Percentiles rank a stretch among this genome's conserved stretches.
phyloP scores from a whole-genome alignment of 345 rosid species.

The Eucalyptus rudis region DNA sequence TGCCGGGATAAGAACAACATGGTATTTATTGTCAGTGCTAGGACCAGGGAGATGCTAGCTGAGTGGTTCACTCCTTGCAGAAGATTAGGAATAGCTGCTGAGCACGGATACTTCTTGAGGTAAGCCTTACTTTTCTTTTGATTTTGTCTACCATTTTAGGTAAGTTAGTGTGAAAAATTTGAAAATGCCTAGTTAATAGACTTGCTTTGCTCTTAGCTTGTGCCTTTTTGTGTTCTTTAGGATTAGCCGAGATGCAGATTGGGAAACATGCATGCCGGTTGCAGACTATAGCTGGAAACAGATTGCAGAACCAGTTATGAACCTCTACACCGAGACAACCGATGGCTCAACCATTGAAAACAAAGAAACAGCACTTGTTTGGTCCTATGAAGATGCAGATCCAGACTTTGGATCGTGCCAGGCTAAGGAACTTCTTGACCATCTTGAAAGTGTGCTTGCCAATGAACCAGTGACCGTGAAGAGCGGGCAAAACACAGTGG shows the following conservation, averaged over 20 bases:
- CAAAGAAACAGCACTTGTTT: conserved; percentile 74
- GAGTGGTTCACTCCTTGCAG: conserved; percentile 73
- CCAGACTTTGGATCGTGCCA: conserved; percentile 90
- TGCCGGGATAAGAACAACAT: conserved; percentile 60
- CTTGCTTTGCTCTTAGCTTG: neutral
- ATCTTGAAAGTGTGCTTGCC: conserved; percentile 82
- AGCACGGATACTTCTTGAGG: conserved; percentile 81
- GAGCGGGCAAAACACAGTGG: conserved; percentile 66
- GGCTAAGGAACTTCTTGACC: conserved; percentile 88
- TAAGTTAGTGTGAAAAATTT: neutral
- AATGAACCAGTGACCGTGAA: conserved; percentile 89
- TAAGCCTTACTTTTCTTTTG: neutral
- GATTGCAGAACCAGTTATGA: conserved; percentile 81
- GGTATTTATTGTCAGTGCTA: conserved; percentile 72
- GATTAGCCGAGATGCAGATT: conserved; percentile 41
- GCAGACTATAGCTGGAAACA: conserved; percentile 74
- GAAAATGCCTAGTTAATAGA: neutral
- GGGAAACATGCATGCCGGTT: conserved; percentile 60
- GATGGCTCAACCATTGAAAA: conserved; percentile 88
- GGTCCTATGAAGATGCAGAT: conserved; percentile 89
- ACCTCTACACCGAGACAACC: conserved; percentile 72
- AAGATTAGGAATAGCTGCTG: conserved; percentile 69
- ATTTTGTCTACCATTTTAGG: neutral
- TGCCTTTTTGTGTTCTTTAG: conserved; percentile 10
- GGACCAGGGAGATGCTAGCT: conserved; percentile 41